A percentile compares a stretch with the other conserved stretches of the same genome.
Evolutionary conservation across 345 rosid genomes (phyloP).

Genomic region (Camelina neglecta): DNA sequence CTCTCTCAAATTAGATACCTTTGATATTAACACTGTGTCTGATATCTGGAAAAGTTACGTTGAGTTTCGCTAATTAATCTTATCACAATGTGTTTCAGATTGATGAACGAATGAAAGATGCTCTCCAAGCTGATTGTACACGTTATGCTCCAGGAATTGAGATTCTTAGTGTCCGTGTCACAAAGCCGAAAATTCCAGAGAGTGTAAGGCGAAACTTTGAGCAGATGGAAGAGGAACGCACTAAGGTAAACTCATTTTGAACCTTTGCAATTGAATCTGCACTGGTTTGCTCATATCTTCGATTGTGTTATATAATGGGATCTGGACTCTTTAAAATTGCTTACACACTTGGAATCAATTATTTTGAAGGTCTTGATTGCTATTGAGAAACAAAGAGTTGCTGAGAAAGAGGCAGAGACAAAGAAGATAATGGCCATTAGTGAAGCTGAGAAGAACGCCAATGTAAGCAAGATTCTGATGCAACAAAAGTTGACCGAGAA

Average conservation of each 20-base stretch:
- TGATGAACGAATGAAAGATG: constrained; percentile 95
- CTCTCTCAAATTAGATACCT: not conserved
- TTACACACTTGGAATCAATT: not conserved
- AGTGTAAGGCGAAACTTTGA: constrained; percentile 80
- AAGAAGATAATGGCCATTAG: constrained; percentile 84
- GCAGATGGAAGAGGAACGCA: constrained; percentile 96
- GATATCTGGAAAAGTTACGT: not conserved
- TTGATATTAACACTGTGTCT: not conserved
- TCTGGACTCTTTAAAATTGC: not conserved
- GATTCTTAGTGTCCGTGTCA: constrained; percentile 87
- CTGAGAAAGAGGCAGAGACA: constrained; percentile 93
- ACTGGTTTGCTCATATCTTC: not conserved
- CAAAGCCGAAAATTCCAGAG: constrained; percentile 83
- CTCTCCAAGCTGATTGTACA: constrained; percentile 92
- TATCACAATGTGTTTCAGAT: constrained; percentile 55
- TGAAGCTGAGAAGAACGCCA: constrained; percentile 89
- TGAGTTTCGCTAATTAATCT: not conserved
- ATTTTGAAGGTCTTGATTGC: constrained; percentile 73
- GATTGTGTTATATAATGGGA: not conserved
- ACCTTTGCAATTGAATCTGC: not conserved
- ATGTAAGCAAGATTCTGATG: constrained; percentile 85
- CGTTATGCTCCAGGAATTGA: constrained; percentile 93
- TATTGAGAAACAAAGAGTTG: constrained; percentile 80
- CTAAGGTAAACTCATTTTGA: constrained; percentile 59
- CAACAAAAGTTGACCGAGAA: constrained; percentile 88